phyloP scores from a whole-genome alignment of 108 stramenopile species.

The Pseudonitzschia multiseries region DNA sequence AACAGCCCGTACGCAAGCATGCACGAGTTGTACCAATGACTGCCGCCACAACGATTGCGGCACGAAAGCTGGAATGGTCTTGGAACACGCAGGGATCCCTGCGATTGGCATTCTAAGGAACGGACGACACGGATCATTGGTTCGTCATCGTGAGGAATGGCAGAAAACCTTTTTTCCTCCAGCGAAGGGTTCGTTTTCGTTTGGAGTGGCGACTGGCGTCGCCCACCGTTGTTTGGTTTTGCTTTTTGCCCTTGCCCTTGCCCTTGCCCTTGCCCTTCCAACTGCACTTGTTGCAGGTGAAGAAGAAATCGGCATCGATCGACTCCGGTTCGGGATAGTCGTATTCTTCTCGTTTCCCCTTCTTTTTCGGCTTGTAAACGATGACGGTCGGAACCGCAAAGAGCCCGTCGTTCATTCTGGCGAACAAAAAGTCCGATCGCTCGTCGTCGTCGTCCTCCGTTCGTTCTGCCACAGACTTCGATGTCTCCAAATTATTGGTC shows the following conservation, averaged over 20 bases:
- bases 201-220: not conserved
- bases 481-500: not conserved
- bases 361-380: not conserved
- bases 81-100: no score
- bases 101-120: no score
- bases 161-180: no score
- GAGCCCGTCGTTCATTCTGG: not conserved
- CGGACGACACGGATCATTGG: no score
- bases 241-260: not conserved
- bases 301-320: not conserved
- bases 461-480: not conserved
- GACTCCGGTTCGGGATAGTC: not conserved
- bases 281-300: not conserved
- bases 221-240: not conserved
- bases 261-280: not conserved
- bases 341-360: not conserved
- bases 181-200: not conserved
- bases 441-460: not conserved
- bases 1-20: no score
- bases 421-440: not conserved
- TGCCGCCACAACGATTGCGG: no score
- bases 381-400: not conserved
- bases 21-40: no score
- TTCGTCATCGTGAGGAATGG: no score
- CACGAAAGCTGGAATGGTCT: no score